Evolutionary conservation across 208 protist genomes (phyloP), one percentile per base, ranked within the genome.

Genomic region (Polymyxa betae): DNA sequence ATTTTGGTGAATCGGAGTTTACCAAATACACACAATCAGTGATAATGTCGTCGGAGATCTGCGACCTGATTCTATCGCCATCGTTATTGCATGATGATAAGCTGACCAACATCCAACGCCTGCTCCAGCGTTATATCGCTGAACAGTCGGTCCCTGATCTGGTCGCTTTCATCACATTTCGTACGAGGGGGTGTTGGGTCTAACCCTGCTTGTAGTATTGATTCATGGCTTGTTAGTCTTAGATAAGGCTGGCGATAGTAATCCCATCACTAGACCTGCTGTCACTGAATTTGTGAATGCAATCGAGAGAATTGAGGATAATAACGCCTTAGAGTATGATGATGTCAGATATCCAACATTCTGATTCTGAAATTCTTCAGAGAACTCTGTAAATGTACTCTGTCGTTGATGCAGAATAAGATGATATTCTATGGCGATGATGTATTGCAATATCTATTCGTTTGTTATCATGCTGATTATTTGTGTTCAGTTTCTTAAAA

Each of bases 221-320:
- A 35, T 5, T 38, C 72, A 5, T 35, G 35, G n/a, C 5, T 16
- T n/a, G 49, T 60, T 60, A 82, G 72, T 82, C 10, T 35, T 82
- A n/a, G 16, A 82, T 35, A 82, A 82, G n/a, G 35, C 35, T 35
- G 72, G 72, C 16, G 72, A 82, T 20, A 82, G 72, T n/a, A 82
- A 43, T 35, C 72, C 72, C 10, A 43, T 82, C 5, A 82, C 72
- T 20, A 5, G 40, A 35, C 72, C 72, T 12, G 72, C 40, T 12
- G 16, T 82, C 35, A 40, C 35, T 20, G 5, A 35, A 20, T 40
- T 82, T 82, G 40, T 82, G 35, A 16, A 35, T 43, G 5, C 35
- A 35, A 38, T 82, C 16, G n/a, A 5, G n/a, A 82, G 12, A 5
- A 12, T 82, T 5, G n/a, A 5, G 10, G 40, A 43, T 43, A 35